phyloP scores from a whole-genome alignment of 345 rosid species.

The Laguncularia racemosa region DNA sequence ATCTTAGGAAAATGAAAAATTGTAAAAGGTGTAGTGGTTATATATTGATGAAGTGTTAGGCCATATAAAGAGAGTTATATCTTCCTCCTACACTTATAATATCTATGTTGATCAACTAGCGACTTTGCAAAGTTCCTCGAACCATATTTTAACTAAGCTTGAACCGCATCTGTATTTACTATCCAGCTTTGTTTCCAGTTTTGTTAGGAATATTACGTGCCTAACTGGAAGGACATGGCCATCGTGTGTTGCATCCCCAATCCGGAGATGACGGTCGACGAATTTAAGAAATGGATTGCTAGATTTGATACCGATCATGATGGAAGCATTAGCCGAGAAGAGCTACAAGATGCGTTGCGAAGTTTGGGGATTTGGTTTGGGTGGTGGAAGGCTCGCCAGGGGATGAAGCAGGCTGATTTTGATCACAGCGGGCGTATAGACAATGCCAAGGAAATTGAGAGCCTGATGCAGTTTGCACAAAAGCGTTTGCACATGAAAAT shows the following conservation, averaged over 20 bases:
- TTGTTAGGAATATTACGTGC: too few relatives aligned
- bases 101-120: too few relatives aligned
- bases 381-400: slow-evolving; percentile 31
- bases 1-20: too few relatives aligned
- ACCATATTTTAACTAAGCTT: too few relatives aligned
- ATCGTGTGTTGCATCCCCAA: slow-evolving; percentile 11
- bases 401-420: slow-evolving; percentile 20
- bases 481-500: slow-evolving; percentile 25
- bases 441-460: slow-evolving; percentile 19
- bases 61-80: too few relatives aligned
- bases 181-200: too few relatives aligned
- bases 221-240: slow-evolving; percentile 11
- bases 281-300: slow-evolving; percentile 23
- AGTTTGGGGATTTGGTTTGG: slow-evolving; percentile 17
- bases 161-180: too few relatives aligned
- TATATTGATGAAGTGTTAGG: too few relatives aligned
- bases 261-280: slow-evolving; percentile 21
- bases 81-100: too few relatives aligned
- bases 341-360: slow-evolving; percentile 19
- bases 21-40: too few relatives aligned
- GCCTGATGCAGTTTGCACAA: slow-evolving; percentile 13
- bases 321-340: slow-evolving; percentile 16
- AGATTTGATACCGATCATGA: slow-evolving; percentile 15
- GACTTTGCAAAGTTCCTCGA: too few relatives aligned
- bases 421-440: slow-evolving; percentile 19